Conservation (phyloP, 108 stramenopile species). For the Fistulifera solaris region DNA sequence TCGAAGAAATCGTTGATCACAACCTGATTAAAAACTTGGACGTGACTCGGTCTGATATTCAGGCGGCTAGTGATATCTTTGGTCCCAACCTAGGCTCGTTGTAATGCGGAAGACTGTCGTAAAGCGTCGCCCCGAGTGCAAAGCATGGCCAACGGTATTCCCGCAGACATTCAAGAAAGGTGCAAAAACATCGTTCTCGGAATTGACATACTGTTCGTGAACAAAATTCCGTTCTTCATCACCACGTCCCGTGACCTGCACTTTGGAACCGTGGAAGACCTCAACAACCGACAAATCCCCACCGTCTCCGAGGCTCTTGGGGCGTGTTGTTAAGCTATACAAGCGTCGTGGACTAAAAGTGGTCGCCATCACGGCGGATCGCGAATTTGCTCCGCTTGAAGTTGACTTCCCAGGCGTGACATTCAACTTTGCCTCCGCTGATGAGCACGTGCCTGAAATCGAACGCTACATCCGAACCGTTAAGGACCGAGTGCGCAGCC, state of each 20-base stretch:
- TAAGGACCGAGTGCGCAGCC: slow-evolving; percentile 17
- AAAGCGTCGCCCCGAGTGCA: too few species aligned
- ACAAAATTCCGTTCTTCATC: slow-evolving; percentile 28
- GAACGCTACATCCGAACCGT: slow-evolving; percentile 31
- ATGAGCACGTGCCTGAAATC: slow-evolving; percentile 40
- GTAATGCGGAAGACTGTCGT: not conserved
- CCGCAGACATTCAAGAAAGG: slow-evolving; percentile 12
- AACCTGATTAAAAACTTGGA: too few species aligned
- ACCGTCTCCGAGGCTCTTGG: not conserved
- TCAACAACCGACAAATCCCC: not conserved
- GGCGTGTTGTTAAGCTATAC: too few species aligned
- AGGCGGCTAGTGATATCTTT: not conserved
- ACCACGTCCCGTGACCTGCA: slow-evolving; percentile 20
- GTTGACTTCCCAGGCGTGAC: not conserved
- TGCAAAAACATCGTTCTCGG: slow-evolving; percentile 16
- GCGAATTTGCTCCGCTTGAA: not conserved
- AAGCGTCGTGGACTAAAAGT: not conserved
- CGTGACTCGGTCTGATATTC: not conserved
- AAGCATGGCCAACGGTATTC: slow-evolving; percentile 6
- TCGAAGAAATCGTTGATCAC: too few species aligned
- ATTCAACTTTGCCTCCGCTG: slow-evolving; percentile 10
- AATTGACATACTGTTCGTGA: slow-evolving; percentile 33
- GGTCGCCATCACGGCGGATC: slow-evolving; percentile 3
- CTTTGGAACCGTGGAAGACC: slow-evolving; percentile 16
- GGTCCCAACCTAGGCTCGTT: not conserved